Evolutionary conservation across 352 stramenopile genomes (phyloP).

Genomic region (Pythium insidiosum): DNA sequence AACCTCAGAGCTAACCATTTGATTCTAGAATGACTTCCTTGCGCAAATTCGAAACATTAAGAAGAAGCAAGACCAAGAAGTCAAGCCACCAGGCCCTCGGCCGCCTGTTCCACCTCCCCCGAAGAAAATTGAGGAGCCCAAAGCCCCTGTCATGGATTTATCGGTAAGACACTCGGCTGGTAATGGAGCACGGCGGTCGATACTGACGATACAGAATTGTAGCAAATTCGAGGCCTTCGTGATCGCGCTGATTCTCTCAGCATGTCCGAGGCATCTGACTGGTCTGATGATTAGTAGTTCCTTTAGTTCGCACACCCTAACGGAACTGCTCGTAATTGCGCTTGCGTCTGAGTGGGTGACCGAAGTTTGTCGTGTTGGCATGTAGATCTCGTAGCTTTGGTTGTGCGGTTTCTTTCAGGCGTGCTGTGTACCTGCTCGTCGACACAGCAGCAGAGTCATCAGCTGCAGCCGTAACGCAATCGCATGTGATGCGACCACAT

Average conservation of each 20-base stretch:
- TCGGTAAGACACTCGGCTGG: constrained; percentile 16
- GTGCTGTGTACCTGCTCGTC: not conserved
- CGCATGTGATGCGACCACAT: constrained; percentile 47
- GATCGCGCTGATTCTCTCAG: constrained; percentile 67
- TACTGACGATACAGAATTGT: too few species aligned
- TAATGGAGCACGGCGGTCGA: too few species aligned
- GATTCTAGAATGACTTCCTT: constrained; percentile 63
- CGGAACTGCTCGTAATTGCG: constrained; percentile 15
- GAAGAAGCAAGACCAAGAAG: constrained; percentile 62
- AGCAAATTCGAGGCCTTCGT: constrained; percentile 84
- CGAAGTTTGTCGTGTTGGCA: constrained; percentile 16
- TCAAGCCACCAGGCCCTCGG: constrained; percentile 4
- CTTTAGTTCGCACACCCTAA: not conserved
- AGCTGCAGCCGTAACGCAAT: constrained; percentile 16
- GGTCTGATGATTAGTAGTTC: constrained; percentile 60
- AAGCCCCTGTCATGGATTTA: constrained; percentile 55
- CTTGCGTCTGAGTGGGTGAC: constrained; percentile 16
- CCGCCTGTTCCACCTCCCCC: constrained; percentile 18
- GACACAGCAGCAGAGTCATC: not conserved
- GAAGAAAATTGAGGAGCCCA: constrained; percentile 37
- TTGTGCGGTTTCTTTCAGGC: not conserved
- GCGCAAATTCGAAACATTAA: constrained; percentile 79
- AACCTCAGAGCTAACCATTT: too few species aligned
- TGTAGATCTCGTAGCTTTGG: not conserved
- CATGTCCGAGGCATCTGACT: constrained; percentile 81